Base-by-base conservation (phyloP, 2,329 filamentous ascomycete genomes). In the Fusarium pseudonygamai region DNA sequence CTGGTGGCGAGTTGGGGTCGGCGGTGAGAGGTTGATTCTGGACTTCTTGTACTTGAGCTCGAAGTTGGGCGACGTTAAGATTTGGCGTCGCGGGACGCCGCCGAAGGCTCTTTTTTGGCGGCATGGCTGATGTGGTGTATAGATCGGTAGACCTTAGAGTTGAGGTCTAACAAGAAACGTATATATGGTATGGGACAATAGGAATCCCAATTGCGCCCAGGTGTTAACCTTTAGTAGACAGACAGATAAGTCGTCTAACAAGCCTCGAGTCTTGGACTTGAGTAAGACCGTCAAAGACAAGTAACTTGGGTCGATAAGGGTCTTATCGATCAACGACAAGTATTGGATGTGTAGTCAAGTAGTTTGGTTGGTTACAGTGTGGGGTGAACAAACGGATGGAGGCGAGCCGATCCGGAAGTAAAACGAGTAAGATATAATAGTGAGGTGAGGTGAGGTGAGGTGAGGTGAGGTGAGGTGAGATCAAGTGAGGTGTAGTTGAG, bases 1-100 rank as follows among this genome's bases (percentile, higher is more conserved):
- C 84, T 45, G 85, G 85, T 71, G 85, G 85, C 75, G 85, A 87
- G 63, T 85, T 83, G 60, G 84, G 85, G 64, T 83, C 81, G 73
- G 79, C 78, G 78, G 78, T 76, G 75, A 75, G 76, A 63, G 71
- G 70, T 60, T 77, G 74, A 40, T 81, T 79, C 64, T 78, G 65
- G 58, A 52, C 39, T 45, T 74, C 55, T 49, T 58, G 67, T 40
- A 56, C 58, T 57, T 74, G 71, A 58, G 72, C 28, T 56, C 64
- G 71, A 45, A 59, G 37, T 37, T 67, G 71, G 64, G 71, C 75
- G 63, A 80, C 72, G 71, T 82, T 82, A 74, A 85, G 80, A 67
- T 83, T 82, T 60, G 84, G 84, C 69, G 84, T 85, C 45, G 82
- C 79, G 62, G 83, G 82, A 72, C 82, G 83, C 78, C 79, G 78